Conservation (phyloP, 768 basidiomycete species). For the Macrolepiota albuminosa region DNA sequence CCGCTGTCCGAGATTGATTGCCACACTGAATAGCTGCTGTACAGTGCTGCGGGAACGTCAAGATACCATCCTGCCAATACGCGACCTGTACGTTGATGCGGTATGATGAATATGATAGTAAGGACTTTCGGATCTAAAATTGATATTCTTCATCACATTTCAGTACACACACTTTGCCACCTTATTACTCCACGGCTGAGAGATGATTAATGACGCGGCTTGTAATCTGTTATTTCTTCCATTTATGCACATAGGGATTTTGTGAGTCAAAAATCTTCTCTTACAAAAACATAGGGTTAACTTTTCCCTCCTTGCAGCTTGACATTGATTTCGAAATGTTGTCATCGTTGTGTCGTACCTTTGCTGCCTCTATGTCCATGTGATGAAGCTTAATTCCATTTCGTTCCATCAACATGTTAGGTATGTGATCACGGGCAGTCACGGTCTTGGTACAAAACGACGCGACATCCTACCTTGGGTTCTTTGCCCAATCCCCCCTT, state of each 20-base stretch:
- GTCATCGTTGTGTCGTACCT: background rate
- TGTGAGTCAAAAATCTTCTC: background rate
- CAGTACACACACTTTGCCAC: background rate
- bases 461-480: background rate
- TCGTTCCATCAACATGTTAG: background rate
- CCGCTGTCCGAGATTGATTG: background rate
- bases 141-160: background rate
- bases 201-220: background rate
- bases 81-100: background rate
- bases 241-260: background rate
- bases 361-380: background rate
- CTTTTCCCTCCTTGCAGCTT: background rate
- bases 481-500: slow-evolving; percentile 9
- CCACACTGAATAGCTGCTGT: background rate
- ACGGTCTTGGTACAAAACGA: background rate
- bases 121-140: background rate
- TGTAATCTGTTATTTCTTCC: background rate
- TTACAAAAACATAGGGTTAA: background rate
- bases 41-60: background rate
- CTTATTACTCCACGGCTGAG: background rate
- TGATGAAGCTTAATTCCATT: background rate
- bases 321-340: background rate
- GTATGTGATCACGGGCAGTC: background rate
- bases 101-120: background rate
- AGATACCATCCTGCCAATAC: background rate